Conservation (phyloP, 73 alveolate species). For the Blepharisma japonicum region DNA sequence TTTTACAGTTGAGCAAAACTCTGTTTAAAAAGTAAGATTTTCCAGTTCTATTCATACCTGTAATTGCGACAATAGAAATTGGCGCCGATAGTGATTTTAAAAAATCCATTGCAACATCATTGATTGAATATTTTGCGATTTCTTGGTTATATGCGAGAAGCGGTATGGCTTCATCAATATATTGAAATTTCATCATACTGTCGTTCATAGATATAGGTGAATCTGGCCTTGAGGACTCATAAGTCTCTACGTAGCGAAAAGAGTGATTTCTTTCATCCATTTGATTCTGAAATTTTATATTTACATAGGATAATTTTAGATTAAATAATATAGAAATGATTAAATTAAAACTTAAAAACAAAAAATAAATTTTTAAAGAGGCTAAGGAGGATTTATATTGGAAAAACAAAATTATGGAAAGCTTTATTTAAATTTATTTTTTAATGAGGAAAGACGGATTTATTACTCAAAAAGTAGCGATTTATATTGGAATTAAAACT, state of each 20-base stretch:
- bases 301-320: too few relatives aligned
- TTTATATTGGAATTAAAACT: too few relatives aligned
- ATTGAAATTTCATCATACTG: not conserved
- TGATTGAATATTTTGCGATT: slow-evolving; percentile 44
- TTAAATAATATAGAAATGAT: too few relatives aligned
- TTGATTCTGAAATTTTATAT: too few relatives aligned
- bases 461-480: too few relatives aligned
- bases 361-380: too few relatives aligned
- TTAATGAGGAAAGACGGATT: too few relatives aligned
- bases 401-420: too few relatives aligned
- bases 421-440: too few relatives aligned
- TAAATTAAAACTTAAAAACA: too few relatives aligned
- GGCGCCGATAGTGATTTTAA: slow-evolving; percentile 70
- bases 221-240: slow-evolving; percentile 16
- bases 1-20: slow-evolving; percentile 83
- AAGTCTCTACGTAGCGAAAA: not conserved
- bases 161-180: slow-evolving; percentile 15
- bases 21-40: slow-evolving; percentile 93
- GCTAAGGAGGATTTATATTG: too few relatives aligned
- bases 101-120: slow-evolving; percentile 81
- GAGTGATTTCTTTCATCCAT: not conserved
- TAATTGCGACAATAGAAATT: slow-evolving; percentile 91
- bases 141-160: not conserved
- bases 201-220: not conserved
- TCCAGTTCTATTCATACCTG: slow-evolving; percentile 99